These are phyloP conservation scores for Aegle marmelos DNA, from an alignment of 345 rosid species.

Conservation along the genomic window DNA sequence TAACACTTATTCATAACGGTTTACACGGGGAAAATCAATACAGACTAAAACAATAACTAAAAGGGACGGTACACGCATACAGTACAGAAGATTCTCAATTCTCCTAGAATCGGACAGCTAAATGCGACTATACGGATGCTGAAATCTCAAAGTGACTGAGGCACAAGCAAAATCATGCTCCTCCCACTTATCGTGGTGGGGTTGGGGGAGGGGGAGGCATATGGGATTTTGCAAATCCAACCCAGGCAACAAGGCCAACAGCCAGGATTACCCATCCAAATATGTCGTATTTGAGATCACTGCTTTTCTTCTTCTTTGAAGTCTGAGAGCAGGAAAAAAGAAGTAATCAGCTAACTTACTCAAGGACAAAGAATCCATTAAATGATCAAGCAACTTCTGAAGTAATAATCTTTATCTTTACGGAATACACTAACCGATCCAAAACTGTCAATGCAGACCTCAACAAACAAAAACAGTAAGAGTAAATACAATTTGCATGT, in stretches of 20 bases:
- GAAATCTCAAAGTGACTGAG: background rate
- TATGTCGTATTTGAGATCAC: conserved; percentile 70
- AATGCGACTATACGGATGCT: background rate
- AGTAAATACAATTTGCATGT: background rate
- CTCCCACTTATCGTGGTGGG: conserved; percentile 29
- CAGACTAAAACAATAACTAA: conserved; percentile 15
- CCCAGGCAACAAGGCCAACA: conserved; percentile 76
- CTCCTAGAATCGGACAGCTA: background rate
- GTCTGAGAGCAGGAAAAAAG: conserved; percentile 21
- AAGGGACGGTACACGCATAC: background rate
- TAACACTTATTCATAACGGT: conserved; percentile 5
- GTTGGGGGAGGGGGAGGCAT: conserved; percentile 46
- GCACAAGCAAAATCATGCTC: background rate
- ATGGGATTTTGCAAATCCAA: conserved; percentile 74
- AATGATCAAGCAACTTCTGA: background rate
- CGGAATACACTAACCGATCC: background rate
- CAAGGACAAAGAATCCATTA: background rate
- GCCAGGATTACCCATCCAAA: conserved; percentile 86
- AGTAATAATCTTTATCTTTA: background rate
- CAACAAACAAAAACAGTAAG: background rate
- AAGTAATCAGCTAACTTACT: background rate
- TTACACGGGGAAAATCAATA: conserved; percentile 7
- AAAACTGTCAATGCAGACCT: background rate
- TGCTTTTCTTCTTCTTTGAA: conserved; percentile 61
- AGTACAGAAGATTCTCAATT: conserved; percentile 16